Evolutionary conservation across 1,284 basidiomycete genomes (phyloP).

Genomic region (Boletus semigastroideus): DNA sequence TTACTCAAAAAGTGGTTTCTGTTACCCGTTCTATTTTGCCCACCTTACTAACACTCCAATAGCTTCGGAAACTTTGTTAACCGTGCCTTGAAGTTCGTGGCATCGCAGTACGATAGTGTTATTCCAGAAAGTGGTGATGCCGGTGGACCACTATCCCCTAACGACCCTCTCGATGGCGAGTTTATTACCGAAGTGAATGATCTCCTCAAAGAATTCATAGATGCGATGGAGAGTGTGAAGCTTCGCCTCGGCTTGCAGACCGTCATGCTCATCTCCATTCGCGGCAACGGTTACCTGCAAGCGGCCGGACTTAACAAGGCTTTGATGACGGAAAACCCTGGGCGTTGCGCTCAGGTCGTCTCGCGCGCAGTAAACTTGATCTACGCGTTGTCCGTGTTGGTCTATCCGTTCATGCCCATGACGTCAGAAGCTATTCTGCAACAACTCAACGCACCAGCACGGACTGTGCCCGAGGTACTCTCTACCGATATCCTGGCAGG

Average conservation of each 20-base stretch:
- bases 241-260: constrained; percentile 84
- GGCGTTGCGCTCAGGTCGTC: constrained; percentile 88
- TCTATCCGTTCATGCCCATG: constrained; percentile 97
- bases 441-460: constrained; percentile 90
- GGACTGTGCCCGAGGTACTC: constrained; percentile 68
- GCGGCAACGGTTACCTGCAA: constrained; percentile 95
- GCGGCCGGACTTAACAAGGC: constrained; percentile 91
- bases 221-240: constrained; percentile 91
- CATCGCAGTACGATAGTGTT: constrained; percentile 80
- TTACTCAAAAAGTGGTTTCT: constrained; percentile 83
- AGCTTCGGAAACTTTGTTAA: constrained; percentile 99
- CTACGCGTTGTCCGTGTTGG: constrained; percentile 82
- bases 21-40: background rate
- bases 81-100: constrained; percentile 88
- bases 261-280: constrained; percentile 88
- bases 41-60: constrained; percentile 9
- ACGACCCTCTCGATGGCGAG: constrained; percentile 69
- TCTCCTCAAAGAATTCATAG: constrained; percentile 80
- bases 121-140: constrained; percentile 78
- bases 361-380: constrained; percentile 92
- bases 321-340: constrained; percentile 78
- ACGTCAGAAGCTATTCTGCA: constrained; percentile 80
- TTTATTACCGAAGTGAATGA: constrained; percentile 84
- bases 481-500: constrained; percentile 85
- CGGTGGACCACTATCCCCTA: constrained; percentile 65